Conservation (phyloP, 805 yeast genomes). For the Sugiyamaella chiloensis region DNA sequence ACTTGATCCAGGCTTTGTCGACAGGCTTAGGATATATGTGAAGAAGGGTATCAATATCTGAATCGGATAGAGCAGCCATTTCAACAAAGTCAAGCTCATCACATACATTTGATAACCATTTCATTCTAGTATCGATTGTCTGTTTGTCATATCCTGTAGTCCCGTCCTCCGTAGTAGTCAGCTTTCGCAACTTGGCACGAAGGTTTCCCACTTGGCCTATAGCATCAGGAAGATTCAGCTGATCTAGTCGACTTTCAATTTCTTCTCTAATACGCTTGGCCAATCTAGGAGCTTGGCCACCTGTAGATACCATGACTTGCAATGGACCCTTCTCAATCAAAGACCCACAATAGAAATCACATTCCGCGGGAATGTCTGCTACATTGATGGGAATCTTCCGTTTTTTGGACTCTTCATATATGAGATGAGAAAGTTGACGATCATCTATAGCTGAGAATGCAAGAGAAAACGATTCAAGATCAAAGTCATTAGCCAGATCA, state of each 20-base stretch:
- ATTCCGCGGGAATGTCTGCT: constrained; percentile 79
- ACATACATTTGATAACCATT: constrained; percentile 63
- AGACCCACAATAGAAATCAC: constrained; percentile 85
- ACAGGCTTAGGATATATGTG: constrained; percentile 22
- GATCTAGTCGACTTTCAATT: constrained; percentile 43
- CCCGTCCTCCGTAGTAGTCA: constrained; percentile 12
- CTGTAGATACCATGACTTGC: constrained; percentile 79
- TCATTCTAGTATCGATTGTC: constrained; percentile 59
- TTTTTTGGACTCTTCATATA: constrained; percentile 50
- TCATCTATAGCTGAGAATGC: constrained; percentile 77
- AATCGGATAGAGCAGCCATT: constrained; percentile 46
- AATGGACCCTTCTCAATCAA: constrained; percentile 68
- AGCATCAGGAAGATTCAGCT: constrained; percentile 48
- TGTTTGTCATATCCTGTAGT: constrained; percentile 26
- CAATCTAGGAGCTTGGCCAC: constrained; percentile 77
- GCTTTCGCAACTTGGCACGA: constrained; percentile 37
- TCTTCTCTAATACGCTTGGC: constrained; percentile 59
- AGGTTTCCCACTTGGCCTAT: constrained; percentile 58
- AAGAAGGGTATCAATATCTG: constrained; percentile 39
- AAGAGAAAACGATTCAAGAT: constrained; percentile 48
- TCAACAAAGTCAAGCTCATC: constrained; percentile 56
- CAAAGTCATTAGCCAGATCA: constrained; percentile 11
- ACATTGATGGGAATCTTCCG: constrained; percentile 61
- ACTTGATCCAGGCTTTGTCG: neutral
- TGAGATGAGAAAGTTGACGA: constrained; percentile 52